Conservation (phyloP, 2,329 filamentous ascomycete genomes). For the Geosmithia flava region DNA sequence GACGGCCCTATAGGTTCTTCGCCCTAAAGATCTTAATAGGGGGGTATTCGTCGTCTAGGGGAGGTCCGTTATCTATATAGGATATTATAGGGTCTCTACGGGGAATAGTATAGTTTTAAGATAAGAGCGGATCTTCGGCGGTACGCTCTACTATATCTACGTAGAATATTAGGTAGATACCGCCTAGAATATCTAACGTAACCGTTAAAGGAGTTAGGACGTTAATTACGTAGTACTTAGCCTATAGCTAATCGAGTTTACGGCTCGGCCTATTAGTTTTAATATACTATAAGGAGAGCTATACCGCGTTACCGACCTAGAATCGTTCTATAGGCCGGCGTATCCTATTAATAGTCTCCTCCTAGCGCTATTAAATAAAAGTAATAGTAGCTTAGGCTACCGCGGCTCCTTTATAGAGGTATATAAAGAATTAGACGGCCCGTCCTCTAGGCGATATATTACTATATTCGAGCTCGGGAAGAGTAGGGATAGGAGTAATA, state of each 20-base stretch:
- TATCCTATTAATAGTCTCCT: neutral
- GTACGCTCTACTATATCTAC: neutral
- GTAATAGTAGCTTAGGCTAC: neutral
- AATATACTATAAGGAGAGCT: neutral
- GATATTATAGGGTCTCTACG: too few species aligned
- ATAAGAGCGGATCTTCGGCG: neutral
- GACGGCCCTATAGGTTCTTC: neutral
- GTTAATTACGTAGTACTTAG: neutral
- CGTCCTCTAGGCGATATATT: neutral
- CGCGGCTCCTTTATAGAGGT: neutral
- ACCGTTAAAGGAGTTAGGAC: neutral
- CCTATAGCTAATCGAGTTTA: neutral
- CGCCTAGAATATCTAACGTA: neutral
- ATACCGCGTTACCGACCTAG: neutral
- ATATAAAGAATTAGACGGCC: neutral
- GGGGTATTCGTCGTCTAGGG: neutral
- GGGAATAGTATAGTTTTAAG: neutral
- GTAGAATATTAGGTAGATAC: neutral
- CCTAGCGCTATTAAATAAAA: neutral
- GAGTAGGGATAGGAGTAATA: neutral
- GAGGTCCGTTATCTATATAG: too few species aligned
- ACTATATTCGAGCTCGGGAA: neutral
- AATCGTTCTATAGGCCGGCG: neutral
- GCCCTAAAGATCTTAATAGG: neutral
- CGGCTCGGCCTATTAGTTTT: neutral